Percentiles rank a stretch among this genome's conserved stretches.
Evolutionary conservation across 345 rosid species (phyloP).

Genomic region (Iberis pinnata): DNA sequence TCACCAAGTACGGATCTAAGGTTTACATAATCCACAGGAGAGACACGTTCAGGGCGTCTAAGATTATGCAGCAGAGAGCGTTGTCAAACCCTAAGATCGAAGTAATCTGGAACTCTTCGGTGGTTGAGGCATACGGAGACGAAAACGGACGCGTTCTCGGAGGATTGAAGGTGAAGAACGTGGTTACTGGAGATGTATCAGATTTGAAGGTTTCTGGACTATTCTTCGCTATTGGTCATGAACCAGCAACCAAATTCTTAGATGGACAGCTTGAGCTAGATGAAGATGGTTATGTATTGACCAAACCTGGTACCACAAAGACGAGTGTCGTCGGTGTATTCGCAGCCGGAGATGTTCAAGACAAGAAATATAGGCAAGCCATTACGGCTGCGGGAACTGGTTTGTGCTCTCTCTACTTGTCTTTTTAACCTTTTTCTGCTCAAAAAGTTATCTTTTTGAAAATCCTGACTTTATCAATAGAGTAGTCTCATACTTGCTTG

Average conservation of each 20-base stretch:
- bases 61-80: conserved; percentile 79
- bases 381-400: conserved; percentile 95
- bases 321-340: conserved; percentile 79
- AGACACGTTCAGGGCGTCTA: conserved; percentile 84
- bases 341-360: conserved; percentile 98
- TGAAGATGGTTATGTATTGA: conserved; percentile 68
- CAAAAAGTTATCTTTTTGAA: too few relatives aligned
- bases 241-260: conserved; percentile 90
- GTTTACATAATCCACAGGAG: conserved; percentile 81
- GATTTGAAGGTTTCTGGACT: conserved; percentile 74
- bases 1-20: conserved; percentile 78
- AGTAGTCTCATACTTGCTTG: neutral
- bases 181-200: conserved; percentile 51
- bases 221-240: conserved; percentile 97
- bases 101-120: conserved; percentile 69
- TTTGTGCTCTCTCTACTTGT: conserved; percentile 15
- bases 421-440: neutral
- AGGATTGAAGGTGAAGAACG: conserved; percentile 74
- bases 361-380: conserved; percentile 96
- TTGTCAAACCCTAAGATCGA: conserved; percentile 67
- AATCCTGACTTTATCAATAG: too few relatives aligned
- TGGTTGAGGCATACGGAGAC: conserved; percentile 71
- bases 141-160: conserved; percentile 35
- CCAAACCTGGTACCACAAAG: conserved; percentile 66
- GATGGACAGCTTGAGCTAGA: conserved; percentile 61